Percentiles rank a stretch among this genome's conserved stretches.
Conservation (phyloP, 23 red algal genomes). For the Pyropia haitanensis region DNA sequence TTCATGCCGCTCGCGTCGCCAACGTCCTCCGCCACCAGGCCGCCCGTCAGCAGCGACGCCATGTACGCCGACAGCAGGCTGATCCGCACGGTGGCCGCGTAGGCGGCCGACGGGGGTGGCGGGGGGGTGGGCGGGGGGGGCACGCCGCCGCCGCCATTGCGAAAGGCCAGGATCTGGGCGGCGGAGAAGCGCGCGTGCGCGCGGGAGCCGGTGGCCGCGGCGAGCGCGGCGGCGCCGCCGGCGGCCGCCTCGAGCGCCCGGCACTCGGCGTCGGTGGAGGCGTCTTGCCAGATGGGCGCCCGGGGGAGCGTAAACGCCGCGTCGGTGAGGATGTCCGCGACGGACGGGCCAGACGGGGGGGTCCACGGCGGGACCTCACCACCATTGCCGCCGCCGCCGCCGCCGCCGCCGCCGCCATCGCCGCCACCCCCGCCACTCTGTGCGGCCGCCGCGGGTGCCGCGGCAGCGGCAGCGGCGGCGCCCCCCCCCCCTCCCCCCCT, state of each 20-base stretch:
- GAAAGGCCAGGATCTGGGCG: conserved; percentile 26
- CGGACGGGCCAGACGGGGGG: neutral
- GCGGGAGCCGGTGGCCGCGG: conserved; percentile 27
- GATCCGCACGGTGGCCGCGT: conserved; percentile 13
- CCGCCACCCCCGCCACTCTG: too few relatives aligned
- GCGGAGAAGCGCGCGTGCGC: conserved; percentile 38
- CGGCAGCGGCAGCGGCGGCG: too few relatives aligned
- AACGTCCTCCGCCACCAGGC: conserved; percentile 21
- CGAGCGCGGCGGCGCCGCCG: conserved; percentile 26
- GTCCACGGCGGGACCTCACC: neutral
- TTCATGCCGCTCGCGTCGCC: conserved; percentile 37
- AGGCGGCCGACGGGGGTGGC: conserved; percentile 1
- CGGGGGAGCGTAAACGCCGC: neutral
- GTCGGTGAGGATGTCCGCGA: neutral
- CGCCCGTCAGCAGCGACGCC: conserved; percentile 23
- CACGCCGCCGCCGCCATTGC: neutral
- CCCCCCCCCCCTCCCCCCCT: too few relatives aligned
- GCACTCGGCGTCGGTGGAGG: conserved; percentile 26
- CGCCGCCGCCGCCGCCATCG: neutral
- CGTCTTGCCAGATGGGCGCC: conserved; percentile 32
- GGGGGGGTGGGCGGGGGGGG: too few relatives aligned
- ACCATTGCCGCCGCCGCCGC: neutral
- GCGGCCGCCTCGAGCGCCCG: conserved; percentile 15
- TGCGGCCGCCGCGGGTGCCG: too few relatives aligned
- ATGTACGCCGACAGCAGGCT: conserved; percentile 28